These are phyloP conservation scores for Pleurotus eryngii DNA, from an alignment of 768 basidiomycete genomes.

Conservation along the genomic window DNA sequence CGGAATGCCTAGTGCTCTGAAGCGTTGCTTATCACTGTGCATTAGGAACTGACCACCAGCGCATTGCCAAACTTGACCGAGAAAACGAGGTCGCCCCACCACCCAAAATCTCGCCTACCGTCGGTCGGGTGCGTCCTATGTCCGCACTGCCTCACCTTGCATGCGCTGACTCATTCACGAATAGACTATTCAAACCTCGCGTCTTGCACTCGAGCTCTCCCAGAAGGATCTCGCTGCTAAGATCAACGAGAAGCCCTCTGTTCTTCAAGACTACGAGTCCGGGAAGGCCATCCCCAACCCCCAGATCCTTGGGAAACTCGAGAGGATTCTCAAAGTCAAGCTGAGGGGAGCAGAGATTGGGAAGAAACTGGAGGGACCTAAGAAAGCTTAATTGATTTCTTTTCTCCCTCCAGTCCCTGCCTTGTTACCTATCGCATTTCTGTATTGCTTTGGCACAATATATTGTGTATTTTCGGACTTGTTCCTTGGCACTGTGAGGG, in stretches of 20 bases:
- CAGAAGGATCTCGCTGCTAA: constrained; percentile 93
- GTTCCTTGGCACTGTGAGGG: no score
- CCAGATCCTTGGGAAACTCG: constrained; percentile 86
- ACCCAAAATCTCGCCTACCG: constrained; percentile 66
- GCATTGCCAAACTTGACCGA: constrained; percentile 89
- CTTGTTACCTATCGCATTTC: constrained; percentile 21
- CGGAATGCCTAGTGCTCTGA: background rate
- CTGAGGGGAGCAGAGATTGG: constrained; percentile 86
- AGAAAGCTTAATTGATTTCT: constrained; percentile 58
- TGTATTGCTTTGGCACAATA: constrained; percentile 21
- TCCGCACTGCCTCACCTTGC: constrained; percentile 8
- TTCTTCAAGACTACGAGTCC: constrained; percentile 87
- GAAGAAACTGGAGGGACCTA: constrained; percentile 77
- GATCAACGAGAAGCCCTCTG: constrained; percentile 89
- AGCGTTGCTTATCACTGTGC: background rate
- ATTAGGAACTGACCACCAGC: constrained; percentile 87
- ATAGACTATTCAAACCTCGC: constrained; percentile 79
- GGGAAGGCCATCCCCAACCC: constrained; percentile 85
- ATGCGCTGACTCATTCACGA: constrained; percentile 9
- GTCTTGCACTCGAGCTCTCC: constrained; percentile 73
- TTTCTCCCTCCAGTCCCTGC: constrained; percentile 22
- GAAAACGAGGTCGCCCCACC: constrained; percentile 97
- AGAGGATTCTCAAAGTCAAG: constrained; percentile 82
- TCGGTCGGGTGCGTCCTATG: constrained; percentile 59
- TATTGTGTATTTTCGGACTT: no score